phyloP scores from a whole-genome alignment of 2,329 filamentous ascomycete species.

The Colletotrichum sp. region DNA sequence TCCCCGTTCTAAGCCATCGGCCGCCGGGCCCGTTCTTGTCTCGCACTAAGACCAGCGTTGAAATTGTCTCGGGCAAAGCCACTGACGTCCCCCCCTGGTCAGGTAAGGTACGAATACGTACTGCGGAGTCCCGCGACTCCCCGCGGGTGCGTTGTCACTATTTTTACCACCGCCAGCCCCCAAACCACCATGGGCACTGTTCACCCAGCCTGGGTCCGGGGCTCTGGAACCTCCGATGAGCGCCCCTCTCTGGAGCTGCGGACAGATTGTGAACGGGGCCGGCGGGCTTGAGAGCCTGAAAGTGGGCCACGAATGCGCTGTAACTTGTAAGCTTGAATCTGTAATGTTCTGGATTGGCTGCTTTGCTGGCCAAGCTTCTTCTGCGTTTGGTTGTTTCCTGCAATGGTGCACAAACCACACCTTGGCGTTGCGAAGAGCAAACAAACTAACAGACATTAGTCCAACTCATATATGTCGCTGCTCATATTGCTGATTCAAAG shows the following conservation, averaged over 20 bases:
- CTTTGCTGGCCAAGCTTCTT: neutral
- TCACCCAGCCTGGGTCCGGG: neutral
- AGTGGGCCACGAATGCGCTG: neutral
- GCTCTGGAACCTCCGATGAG: neutral
- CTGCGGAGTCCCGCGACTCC: neutral
- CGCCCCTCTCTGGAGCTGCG: neutral
- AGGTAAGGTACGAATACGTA: neutral
- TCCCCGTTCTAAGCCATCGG: neutral
- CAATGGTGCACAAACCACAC: neutral
- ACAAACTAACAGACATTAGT: neutral
- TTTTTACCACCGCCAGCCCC: constrained; percentile 8
- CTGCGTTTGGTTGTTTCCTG: neutral
- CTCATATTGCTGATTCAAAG: neutral
- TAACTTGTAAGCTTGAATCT: neutral
- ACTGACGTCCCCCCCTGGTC: neutral
- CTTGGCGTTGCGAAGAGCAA: neutral
- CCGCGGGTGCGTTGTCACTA: neutral
- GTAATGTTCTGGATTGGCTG: neutral
- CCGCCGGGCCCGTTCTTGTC: no score
- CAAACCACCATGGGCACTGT: neutral
- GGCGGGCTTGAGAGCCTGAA: neutral
- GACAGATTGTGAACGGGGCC: neutral
- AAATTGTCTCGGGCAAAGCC: neutral
- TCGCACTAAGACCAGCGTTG: neutral
- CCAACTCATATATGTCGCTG: neutral